Percentiles rank a stretch among this genome's conserved stretches.
phyloP scores from a whole-genome alignment of 257 asterid species.

The Buddleja alternifolia region DNA sequence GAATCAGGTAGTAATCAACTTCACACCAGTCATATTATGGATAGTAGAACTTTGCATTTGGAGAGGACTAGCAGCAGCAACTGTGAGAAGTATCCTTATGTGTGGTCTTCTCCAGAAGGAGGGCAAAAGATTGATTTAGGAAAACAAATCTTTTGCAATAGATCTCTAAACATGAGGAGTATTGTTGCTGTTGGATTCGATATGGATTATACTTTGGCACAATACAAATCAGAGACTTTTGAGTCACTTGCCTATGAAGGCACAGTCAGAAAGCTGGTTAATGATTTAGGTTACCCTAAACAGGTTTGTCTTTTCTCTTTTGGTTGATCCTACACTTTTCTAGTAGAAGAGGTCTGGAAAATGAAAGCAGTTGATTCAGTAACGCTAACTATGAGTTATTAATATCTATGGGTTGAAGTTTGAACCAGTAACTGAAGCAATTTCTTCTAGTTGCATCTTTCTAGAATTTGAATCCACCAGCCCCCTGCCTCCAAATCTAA shows the following conservation, averaged over 20 bases:
- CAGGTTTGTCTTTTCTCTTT: slow-evolving; percentile 58
- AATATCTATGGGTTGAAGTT: slow-evolving; percentile 6
- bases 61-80: slow-evolving; percentile 44
- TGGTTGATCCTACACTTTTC: slow-evolving; percentile 16
- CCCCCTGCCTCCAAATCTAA: not conserved
- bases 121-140: slow-evolving; percentile 68
- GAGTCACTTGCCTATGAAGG: slow-evolving; percentile 92
- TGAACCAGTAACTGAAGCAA: slow-evolving; percentile 2
- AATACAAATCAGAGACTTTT: slow-evolving; percentile 93
- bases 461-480: slow-evolving; percentile 16
- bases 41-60: slow-evolving; percentile 38
- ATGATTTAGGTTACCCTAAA: slow-evolving; percentile 81
- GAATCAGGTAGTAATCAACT: slow-evolving; percentile 52
- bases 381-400: slow-evolving; percentile 3
- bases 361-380: slow-evolving; percentile 28
- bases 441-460: slow-evolving; percentile 13
- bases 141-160: slow-evolving; percentile 85
- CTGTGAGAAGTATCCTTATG: slow-evolving; percentile 47
- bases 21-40: slow-evolving; percentile 52
- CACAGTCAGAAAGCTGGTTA: slow-evolving; percentile 85
- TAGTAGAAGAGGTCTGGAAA: slow-evolving; percentile 12
- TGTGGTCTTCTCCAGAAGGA: slow-evolving; percentile 88
- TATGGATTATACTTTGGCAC: slow-evolving; percentile 97
- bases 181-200: slow-evolving; percentile 97
- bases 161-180: slow-evolving; percentile 88